phyloP scores from a whole-genome alignment of 2,329 filamentous ascomycete genomes.

The Coniochaeta ligniaria region DNA sequence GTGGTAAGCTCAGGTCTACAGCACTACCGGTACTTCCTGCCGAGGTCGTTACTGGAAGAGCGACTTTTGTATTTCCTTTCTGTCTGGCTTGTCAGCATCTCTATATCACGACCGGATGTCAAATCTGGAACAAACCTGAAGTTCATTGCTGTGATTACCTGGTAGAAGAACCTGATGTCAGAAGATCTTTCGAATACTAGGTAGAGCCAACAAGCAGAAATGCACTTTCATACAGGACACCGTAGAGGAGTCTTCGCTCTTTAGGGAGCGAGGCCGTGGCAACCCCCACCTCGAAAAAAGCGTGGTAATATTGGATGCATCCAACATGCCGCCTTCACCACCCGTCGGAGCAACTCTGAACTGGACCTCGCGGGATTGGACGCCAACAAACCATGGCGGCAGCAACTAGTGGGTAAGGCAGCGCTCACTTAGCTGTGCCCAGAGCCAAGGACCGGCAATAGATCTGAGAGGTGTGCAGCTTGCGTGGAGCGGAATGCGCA shows the following conservation, averaged over 20 bases:
- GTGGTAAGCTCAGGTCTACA: not conserved
- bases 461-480: not conserved
- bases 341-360: not conserved
- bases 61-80: not conserved
- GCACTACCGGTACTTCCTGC: not conserved
- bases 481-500: too few species aligned
- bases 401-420: not conserved
- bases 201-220: not conserved
- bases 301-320: not conserved
- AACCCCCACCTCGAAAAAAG: not conserved
- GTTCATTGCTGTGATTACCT: too few species aligned
- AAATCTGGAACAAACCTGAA: too few species aligned
- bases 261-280: not conserved
- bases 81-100: not conserved
- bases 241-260: not conserved
- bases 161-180: not conserved
- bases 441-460: not conserved
- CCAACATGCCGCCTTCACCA: not conserved
- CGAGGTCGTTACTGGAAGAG: not conserved
- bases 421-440: not conserved
- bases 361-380: not conserved
- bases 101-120: not conserved
- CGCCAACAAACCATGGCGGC: not conserved
- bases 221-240: not conserved
- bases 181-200: not conserved